A percentile compares a stretch with the other conserved stretches of the same genome.
These are phyloP conservation scores for Bipolaris cookei DNA, from an alignment of 2,329 filamentous ascomycete species.

Conservation along the genomic window DNA sequence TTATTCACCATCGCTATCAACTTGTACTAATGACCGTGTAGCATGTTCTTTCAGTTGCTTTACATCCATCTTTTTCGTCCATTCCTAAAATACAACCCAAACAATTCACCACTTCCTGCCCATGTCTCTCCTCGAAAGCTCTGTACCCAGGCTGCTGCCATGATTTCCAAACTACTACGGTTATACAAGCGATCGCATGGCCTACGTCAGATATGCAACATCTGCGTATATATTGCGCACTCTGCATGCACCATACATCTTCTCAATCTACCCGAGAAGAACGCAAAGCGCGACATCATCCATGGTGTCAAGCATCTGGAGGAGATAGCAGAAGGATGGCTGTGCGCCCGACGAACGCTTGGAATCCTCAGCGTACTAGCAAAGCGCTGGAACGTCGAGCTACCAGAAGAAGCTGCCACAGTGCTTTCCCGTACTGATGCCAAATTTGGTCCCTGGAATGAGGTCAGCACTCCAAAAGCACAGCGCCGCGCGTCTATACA, in stretches of 20 bases:
- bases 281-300: conserved; percentile 84
- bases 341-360: conserved; percentile 83
- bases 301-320: conserved; percentile 91
- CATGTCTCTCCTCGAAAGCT: conserved; percentile 90
- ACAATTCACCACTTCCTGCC: conserved; percentile 79
- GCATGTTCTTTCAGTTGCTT: conserved; percentile 96
- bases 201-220: conserved; percentile 91
- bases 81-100: conserved; percentile 87
- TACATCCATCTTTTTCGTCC: conserved; percentile 96
- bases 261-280: conserved; percentile 91
- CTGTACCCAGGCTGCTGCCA: conserved; percentile 86
- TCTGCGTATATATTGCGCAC: conserved; percentile 93
- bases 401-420: conserved; percentile 80
- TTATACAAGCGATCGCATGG: conserved; percentile 93
- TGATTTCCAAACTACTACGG: conserved; percentile 91
- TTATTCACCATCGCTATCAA: not conserved
- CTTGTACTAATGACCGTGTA: conserved; percentile 50
- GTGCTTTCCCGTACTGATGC: conserved; percentile 79
- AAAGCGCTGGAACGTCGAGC: conserved; percentile 85
- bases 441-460: conserved; percentile 72
- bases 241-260: conserved; percentile 94
- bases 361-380: conserved; percentile 84
- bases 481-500: conserved; percentile 25
- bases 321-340: conserved; percentile 95
- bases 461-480: conserved; percentile 38